Evolutionary conservation across 2,329 filamentous ascomycete genomes (phyloP).

Genomic region (Diaporthe capsici): DNA sequence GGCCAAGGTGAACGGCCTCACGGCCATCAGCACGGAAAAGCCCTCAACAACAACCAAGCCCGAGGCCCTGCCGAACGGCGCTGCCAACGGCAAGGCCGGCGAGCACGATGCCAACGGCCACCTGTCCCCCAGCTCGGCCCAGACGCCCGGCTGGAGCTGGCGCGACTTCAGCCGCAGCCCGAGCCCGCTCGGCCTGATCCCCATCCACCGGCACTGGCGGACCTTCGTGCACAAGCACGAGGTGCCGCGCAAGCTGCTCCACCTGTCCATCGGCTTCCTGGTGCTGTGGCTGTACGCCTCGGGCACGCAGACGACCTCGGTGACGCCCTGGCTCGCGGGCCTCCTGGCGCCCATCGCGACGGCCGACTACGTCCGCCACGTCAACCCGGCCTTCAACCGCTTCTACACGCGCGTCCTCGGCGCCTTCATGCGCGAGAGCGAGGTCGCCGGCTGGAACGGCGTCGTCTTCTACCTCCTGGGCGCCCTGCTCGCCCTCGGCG

Average conservation of each 20-base stretch:
- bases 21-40: conserved; percentile 59
- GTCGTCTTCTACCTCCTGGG: conserved; percentile 97
- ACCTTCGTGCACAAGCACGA: conserved; percentile 96
- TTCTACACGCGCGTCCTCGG: conserved; percentile 89
- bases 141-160: conserved; percentile 81
- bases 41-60: conserved; percentile 44
- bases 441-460: conserved; percentile 94
- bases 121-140: conserved; percentile 76
- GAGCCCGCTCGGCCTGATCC: conserved; percentile 92
- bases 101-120: conserved; percentile 71
- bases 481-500: conserved; percentile 86
- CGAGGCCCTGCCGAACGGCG: conserved; percentile 46
- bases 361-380: conserved; percentile 86
- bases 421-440: conserved; percentile 96
- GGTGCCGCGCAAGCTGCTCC: conserved; percentile 91
- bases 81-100: conserved; percentile 43
- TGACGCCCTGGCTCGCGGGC: conserved; percentile 87
- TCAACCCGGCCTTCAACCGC: conserved; percentile 84
- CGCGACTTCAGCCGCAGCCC: conserved; percentile 91
- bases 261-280: conserved; percentile 97
- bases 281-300: conserved; percentile 87
- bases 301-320: conserved; percentile 81
- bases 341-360: conserved; percentile 87
- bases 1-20: conserved; percentile 67
- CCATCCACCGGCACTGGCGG: conserved; percentile 93